phyloP scores from a whole-genome alignment of 495 filamentous ascomycete species.

The Daldinia concentrica region DNA sequence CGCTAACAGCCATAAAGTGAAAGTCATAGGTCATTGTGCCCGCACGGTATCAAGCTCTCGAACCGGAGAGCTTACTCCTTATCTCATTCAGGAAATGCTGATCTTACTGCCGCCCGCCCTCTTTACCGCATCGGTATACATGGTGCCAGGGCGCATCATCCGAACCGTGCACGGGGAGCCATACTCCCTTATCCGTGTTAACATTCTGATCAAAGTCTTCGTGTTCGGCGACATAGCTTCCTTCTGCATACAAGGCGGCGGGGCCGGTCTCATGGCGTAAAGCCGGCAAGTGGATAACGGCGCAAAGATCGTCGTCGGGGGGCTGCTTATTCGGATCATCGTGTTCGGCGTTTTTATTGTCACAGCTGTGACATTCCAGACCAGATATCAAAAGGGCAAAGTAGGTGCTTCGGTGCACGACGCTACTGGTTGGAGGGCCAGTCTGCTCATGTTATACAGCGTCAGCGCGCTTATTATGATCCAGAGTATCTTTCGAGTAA shows the following conservation, averaged over 20 bases:
- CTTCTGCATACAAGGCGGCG: slow-evolving; percentile 54
- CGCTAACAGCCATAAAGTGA: slow-evolving; percentile 49
- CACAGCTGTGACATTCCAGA: slow-evolving; percentile 53
- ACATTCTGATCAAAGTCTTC: slow-evolving; percentile 56
- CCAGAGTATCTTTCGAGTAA: slow-evolving; percentile 66
- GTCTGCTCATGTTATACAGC: slow-evolving; percentile 64
- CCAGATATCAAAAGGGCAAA: slow-evolving; percentile 22
- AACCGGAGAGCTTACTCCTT: slow-evolving; percentile 41
- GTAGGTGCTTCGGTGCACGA: not conserved
- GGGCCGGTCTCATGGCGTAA: slow-evolving; percentile 46
- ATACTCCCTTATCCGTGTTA: slow-evolving; percentile 48
- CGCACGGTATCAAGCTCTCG: slow-evolving; percentile 40
- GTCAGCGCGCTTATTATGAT: slow-evolving; percentile 67
- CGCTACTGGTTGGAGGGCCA: slow-evolving; percentile 54
- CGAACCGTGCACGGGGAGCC: slow-evolving; percentile 55
- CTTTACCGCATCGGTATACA: slow-evolving; percentile 58
- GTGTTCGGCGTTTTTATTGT: slow-evolving; percentile 62
- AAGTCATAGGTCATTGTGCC: slow-evolving; percentile 57
- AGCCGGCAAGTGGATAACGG: slow-evolving; percentile 49
- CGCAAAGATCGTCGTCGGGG: slow-evolving; percentile 55
- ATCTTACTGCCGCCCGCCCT: slow-evolving; percentile 57
- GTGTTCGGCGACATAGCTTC: slow-evolving; percentile 57
- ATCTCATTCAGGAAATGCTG: slow-evolving; percentile 29
- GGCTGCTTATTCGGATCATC: slow-evolving; percentile 59
- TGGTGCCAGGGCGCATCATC: slow-evolving; percentile 54